phyloP scores from a whole-genome alignment of 2,329 filamentous ascomycete genomes.

The Aspergillus ibericus region DNA sequence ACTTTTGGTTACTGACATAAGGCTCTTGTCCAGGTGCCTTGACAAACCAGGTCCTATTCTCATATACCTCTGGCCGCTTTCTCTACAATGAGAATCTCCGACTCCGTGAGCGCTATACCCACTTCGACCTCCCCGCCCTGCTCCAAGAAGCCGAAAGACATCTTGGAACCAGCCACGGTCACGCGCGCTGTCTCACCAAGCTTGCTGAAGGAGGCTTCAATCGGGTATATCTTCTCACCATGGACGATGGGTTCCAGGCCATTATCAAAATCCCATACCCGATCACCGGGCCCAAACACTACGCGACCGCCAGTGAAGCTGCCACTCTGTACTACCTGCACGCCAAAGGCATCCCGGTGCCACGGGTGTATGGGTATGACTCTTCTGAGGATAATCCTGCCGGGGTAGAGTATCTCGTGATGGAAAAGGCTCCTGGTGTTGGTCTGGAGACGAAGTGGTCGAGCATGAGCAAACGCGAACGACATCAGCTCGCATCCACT shows the following conservation, averaged over 20 bases:
- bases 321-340: slow-evolving; percentile 23
- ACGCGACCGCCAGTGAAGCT: slow-evolving; percentile 26
- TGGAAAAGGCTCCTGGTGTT: slow-evolving; percentile 21
- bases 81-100: too few species aligned
- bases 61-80: too few species aligned
- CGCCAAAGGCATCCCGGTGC: slow-evolving; percentile 22
- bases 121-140: slow-evolving; percentile 18
- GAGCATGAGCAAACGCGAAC: slow-evolving; percentile 18
- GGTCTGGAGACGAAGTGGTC: slow-evolving; percentile 20
- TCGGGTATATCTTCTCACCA: slow-evolving; percentile 13
- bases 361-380: slow-evolving; percentile 24
- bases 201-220: slow-evolving; percentile 8
- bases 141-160: slow-evolving; percentile 11
- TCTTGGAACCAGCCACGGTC: slow-evolving; percentile 15
- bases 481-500: slow-evolving; percentile 18
- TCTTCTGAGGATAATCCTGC: slow-evolving; percentile 20
- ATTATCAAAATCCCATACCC: slow-evolving; percentile 18
- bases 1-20: too few species aligned
- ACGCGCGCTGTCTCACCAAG: slow-evolving; percentile 4
- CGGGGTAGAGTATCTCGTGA: slow-evolving; percentile 29
- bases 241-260: slow-evolving; percentile 15
- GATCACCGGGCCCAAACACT: slow-evolving; percentile 10
- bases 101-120: slow-evolving; percentile 19
- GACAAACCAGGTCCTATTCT: too few species aligned
- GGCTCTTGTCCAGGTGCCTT: too few species aligned